Evolutionary conservation across 2,329 filamentous ascomycete species (phyloP).

Genomic region (Aspergillus pseudonomiae): DNA sequence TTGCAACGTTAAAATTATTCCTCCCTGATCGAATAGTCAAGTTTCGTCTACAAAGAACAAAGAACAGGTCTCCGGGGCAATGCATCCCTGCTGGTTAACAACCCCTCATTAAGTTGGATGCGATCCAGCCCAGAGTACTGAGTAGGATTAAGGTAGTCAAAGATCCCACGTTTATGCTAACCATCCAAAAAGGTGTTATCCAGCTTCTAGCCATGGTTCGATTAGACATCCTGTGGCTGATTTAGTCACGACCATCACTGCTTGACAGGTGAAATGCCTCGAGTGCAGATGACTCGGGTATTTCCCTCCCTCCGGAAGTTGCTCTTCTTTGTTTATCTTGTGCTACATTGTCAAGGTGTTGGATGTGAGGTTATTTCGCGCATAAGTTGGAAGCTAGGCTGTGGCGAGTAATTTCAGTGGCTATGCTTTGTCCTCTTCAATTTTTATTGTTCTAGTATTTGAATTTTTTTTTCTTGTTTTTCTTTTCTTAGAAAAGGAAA

Average conservation of each 20-base stretch:
- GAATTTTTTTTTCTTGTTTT: neutral
- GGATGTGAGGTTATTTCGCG: neutral
- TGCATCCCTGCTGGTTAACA: neutral
- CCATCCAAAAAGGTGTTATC: neutral
- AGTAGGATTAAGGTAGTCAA: constrained; percentile 4
- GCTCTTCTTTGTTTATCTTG: neutral
- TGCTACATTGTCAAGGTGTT: neutral
- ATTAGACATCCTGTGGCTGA: neutral
- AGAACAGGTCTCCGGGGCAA: neutral
- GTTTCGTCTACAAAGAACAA: neutral
- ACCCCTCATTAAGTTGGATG: neutral
- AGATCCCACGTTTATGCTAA: neutral
- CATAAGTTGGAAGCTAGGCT: neutral
- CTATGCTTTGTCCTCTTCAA: neutral
- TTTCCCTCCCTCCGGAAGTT: neutral
- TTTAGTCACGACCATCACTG: neutral
- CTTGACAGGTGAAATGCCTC: neutral
- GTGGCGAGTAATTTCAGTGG: neutral
- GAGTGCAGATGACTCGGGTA: neutral
- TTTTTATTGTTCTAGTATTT: neutral
- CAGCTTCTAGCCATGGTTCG: neutral
- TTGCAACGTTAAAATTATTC: neutral
- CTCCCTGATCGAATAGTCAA: neutral
- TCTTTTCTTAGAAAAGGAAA: neutral
- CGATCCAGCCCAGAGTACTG: neutral